Base-by-base conservation (phyloP, 2,329 filamentous ascomycete genomes). In the Neofusicoccum laricinum region DNA sequence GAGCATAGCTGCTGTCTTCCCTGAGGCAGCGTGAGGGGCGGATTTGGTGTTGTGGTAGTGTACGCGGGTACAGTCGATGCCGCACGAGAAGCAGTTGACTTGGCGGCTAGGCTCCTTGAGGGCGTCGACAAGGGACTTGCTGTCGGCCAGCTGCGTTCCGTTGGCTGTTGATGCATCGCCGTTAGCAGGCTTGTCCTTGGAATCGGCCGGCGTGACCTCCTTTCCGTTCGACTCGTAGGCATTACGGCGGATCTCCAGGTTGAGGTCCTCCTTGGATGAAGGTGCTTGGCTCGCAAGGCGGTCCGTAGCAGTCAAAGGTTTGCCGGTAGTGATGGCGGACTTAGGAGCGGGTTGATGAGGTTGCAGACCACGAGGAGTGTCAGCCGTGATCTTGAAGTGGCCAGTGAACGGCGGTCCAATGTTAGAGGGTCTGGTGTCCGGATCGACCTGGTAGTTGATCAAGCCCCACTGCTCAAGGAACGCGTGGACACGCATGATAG, bases 401-500 rank as follows among this genome's bases (percentile, higher is more conserved):
- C 95, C 95, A 3, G 95, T 99, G 73, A 97, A 98, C 6, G 95
- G 95, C 2, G 95, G 94, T 0, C 94, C 94, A 69, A 98, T 94
- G 76, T 93, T 95, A 1, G 95, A 97, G 10, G 95, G 95, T 65
- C 95, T 87, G 69, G 95, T 93, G 75, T 97, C 94, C 34, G 94
- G 92, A 78, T 99, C 95, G 72, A 99, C 94, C 94, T 99, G 95
- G 75, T 99, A 99, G 79, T 99, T 99, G 77, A 99, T 97, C 72
- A 99, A 82, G 7, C 95, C 95, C 95, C 95, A 99, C 76, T 98
- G 94, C 80, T 99, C 95, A 40, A 99, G 84, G 80, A 99, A 99
- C 15, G 93, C 91, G 78, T 99, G 95, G 17, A 99, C 94, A 68
- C 95, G 90, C 95, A 99, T 99, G 71, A 99, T 99, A 43, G 95